Conservation (phyloP, 2,329 filamentous ascomycete genomes). For the Teratosphaeria nubilosa region DNA sequence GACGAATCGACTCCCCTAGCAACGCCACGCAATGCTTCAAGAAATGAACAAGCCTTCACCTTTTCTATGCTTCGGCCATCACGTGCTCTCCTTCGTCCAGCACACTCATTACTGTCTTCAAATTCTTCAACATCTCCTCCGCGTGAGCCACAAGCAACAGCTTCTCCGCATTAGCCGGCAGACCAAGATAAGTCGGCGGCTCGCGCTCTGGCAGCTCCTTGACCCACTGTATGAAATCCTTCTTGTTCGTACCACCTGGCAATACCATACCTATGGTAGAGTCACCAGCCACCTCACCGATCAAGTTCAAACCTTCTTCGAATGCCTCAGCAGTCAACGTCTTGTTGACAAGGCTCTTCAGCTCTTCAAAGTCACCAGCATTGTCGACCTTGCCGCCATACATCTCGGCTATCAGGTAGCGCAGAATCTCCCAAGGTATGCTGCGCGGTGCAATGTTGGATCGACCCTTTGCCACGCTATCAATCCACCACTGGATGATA, state of each 20-base stretch:
- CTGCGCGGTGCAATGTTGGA: conserved; percentile 90
- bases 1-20: neutral
- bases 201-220: conserved; percentile 87
- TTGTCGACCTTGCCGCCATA: conserved; percentile 98
- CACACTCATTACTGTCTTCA: conserved; percentile 75
- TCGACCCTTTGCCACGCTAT: conserved; percentile 68
- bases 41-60: neutral
- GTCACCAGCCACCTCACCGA: conserved; percentile 47
- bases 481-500: conserved; percentile 92
- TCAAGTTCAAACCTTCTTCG: conserved; percentile 83
- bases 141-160: conserved; percentile 81
- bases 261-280: conserved; percentile 50
- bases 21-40: conserved; percentile 3
- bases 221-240: conserved; percentile 86
- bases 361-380: conserved; percentile 66
- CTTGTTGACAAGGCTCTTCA: conserved; percentile 61
- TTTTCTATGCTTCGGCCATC: conserved; percentile 38
- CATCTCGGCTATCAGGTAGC: conserved; percentile 80
- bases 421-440: conserved; percentile 93
- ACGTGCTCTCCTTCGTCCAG: conserved; percentile 91
- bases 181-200: conserved; percentile 85
- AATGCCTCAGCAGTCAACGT: conserved; percentile 83
- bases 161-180: conserved; percentile 96
- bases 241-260: conserved; percentile 69
- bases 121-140: conserved; percentile 68